phyloP scores from a whole-genome alignment of 73 alveolate species.

The Paramecium primaurelia region DNA sequence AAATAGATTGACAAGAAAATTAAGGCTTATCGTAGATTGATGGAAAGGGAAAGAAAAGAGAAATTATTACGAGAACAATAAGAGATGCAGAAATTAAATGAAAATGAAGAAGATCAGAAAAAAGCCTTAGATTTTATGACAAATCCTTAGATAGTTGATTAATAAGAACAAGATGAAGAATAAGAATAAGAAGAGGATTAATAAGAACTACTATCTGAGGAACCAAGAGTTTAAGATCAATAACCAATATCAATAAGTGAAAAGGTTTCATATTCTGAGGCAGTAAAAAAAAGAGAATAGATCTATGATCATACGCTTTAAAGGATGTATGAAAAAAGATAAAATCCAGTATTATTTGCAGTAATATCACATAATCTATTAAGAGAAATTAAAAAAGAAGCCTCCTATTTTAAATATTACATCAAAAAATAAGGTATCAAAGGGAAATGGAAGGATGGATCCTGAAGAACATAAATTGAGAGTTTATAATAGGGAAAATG shows the following conservation, averaged over 20 bases:
- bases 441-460: constrained; percentile 32
- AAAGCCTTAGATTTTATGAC: constrained; percentile 12
- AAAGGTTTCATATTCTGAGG: neutral
- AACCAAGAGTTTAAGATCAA: neutral
- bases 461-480: constrained; percentile 39
- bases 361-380: neutral
- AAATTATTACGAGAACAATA: neutral
- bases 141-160: neutral
- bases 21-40: neutral
- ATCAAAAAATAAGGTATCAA: neutral
- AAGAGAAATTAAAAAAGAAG: constrained; percentile 14
- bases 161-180: neutral
- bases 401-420: constrained; percentile 11
- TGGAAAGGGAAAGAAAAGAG: constrained; percentile 14
- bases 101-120: neutral
- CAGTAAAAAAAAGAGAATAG: neutral
- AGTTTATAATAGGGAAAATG: constrained; percentile 34
- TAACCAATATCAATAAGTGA: neutral
- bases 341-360: constrained; percentile 13
- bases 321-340: neutral
- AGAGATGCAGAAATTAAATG: neutral
- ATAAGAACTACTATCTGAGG: neutral
- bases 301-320: neutral
- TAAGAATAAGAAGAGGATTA: neutral
- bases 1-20: constrained; percentile 1